Evolutionary conservation across 169 alveolate species (phyloP).

Genomic region (Eimeria falciformis): DNA sequence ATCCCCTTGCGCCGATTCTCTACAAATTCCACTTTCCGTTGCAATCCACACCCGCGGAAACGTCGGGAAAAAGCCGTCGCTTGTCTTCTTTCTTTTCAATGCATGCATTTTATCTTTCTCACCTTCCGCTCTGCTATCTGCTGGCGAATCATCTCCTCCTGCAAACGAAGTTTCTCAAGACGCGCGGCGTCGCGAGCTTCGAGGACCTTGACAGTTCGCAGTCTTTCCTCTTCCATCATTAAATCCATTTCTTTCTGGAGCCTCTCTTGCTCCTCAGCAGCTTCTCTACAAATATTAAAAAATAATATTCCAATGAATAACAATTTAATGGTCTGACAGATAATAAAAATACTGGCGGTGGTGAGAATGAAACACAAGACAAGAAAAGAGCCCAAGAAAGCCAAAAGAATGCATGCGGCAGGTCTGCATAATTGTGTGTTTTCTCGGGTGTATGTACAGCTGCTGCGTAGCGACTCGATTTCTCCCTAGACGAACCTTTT

Average conservation of each 20-base stretch:
- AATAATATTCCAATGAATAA: background rate
- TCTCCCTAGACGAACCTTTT: slow-evolving; percentile 60
- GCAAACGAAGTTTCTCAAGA: slow-evolving; percentile 22
- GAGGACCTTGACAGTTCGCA: slow-evolving; percentile 80
- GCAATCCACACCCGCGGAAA: background rate
- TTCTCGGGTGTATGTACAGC: background rate
- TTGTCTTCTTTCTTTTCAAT: too few relatives aligned
- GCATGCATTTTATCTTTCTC: background rate
- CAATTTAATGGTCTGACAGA: background rate
- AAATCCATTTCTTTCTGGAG: slow-evolving; percentile 86
- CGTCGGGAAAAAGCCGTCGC: background rate
- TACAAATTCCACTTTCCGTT: background rate
- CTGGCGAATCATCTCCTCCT: slow-evolving; percentile 58
- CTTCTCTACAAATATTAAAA: too few relatives aligned
- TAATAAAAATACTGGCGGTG: background rate
- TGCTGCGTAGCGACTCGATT: background rate
- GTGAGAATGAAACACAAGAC: background rate
- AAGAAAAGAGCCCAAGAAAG: background rate
- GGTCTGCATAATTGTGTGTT: background rate
- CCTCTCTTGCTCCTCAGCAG: slow-evolving; percentile 82
- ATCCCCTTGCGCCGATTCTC: background rate
- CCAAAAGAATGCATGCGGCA: background rate
- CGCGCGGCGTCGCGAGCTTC: slow-evolving; percentile 41
- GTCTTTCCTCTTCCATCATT: slow-evolving; percentile 89
- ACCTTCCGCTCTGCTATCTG: slow-evolving; percentile 73